Percentiles rank a stretch among this genome's conserved stretches.
Evolutionary conservation across 306 rosid species (phyloP).

Genomic region (Aeschynomene evenia): DNA sequence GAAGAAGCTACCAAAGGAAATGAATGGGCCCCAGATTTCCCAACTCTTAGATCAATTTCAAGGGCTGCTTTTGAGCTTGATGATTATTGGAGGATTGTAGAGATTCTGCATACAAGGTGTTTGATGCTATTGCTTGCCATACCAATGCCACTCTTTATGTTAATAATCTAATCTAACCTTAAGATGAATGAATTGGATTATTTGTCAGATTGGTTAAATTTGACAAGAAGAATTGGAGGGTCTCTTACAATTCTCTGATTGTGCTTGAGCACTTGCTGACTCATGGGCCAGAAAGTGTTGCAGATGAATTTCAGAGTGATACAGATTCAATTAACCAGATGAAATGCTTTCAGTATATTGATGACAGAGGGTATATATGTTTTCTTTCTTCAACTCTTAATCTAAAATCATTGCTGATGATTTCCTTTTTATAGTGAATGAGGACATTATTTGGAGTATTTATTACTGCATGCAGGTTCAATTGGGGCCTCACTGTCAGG

Average conservation of each 20-base stretch:
- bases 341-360: slow-evolving; percentile 56
- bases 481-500: slow-evolving; percentile 69
- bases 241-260: slow-evolving; percentile 61
- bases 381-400: not conserved
- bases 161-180: not conserved
- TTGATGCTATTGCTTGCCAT: too few relatives aligned
- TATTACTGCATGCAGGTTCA: slow-evolving; percentile 61
- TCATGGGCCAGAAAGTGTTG: slow-evolving; percentile 79
- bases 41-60: slow-evolving; percentile 66
- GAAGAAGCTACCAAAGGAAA: slow-evolving; percentile 72
- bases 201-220: slow-evolving; percentile 58
- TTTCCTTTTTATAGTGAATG: too few relatives aligned
- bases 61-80: slow-evolving; percentile 81
- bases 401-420: not conserved
- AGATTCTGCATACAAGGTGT: slow-evolving; percentile 41
- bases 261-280: slow-evolving; percentile 67
- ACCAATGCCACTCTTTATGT: not conserved
- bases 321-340: slow-evolving; percentile 52
- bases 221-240: slow-evolving; percentile 72
- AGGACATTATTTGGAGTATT: not conserved
- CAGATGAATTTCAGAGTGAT: slow-evolving; percentile 61
- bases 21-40: slow-evolving; percentile 50
- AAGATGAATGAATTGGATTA: not conserved
- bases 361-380: slow-evolving; percentile 65
- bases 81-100: slow-evolving; percentile 57